These are phyloP conservation scores for Fusarium sp. DNA, from an alignment of 2,329 filamentous ascomycete species.

Conservation along the genomic window DNA sequence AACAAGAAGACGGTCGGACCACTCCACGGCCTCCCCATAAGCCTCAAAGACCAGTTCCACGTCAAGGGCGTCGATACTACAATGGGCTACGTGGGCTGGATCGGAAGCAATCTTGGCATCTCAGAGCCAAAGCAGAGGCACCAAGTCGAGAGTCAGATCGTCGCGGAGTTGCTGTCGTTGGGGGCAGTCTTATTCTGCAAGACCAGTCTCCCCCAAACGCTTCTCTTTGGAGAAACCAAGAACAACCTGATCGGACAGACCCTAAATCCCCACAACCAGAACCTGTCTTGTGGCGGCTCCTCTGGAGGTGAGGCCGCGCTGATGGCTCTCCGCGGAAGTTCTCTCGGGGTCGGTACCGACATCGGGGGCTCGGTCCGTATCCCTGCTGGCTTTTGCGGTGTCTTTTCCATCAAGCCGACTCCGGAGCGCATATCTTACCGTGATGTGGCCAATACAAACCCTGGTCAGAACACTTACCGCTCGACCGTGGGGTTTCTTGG, in stretches of 20 bases:
- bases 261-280: slow-evolving; percentile 48
- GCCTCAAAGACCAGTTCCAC: slow-evolving; percentile 70
- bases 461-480: slow-evolving; percentile 70
- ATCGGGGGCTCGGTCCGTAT: slow-evolving; percentile 50
- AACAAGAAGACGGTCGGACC: slow-evolving; percentile 26
- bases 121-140: not conserved
- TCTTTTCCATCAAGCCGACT: slow-evolving; percentile 35
- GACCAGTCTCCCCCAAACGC: slow-evolving; percentile 39
- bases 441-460: slow-evolving; percentile 41
- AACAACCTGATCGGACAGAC: slow-evolving; percentile 51
- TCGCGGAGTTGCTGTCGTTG: slow-evolving; percentile 25
- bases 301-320: slow-evolving; percentile 53
- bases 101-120: slow-evolving; percentile 20
- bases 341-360: slow-evolving; percentile 52
- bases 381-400: slow-evolving; percentile 45
- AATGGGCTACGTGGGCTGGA: slow-evolving; percentile 53
- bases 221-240: slow-evolving; percentile 45
- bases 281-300: slow-evolving; percentile 50
- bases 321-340: slow-evolving; percentile 47
- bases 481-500: slow-evolving; percentile 74
- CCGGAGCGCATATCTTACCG: slow-evolving; percentile 34
- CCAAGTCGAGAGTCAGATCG: slow-evolving; percentile 33
- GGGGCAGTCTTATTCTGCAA: slow-evolving; percentile 44
- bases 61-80: slow-evolving; percentile 64
- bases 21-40: slow-evolving; percentile 39